phyloP scores from a whole-genome alignment of 352 stramenopile genomes.

The Pythium monospermum region DNA sequence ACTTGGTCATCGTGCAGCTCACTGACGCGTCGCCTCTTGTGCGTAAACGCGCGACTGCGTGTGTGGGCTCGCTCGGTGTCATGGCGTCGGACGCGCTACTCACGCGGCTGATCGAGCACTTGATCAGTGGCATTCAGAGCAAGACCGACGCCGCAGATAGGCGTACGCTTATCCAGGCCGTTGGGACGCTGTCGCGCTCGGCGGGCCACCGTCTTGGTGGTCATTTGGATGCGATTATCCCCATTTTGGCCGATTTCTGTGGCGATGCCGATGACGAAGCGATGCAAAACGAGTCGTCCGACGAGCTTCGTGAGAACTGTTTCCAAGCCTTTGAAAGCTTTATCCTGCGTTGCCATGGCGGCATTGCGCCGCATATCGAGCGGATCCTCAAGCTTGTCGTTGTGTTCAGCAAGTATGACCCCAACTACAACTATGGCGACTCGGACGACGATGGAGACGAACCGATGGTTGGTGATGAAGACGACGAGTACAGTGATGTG shows the following conservation, averaged over 20 bases:
- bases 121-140: conserved; percentile 89
- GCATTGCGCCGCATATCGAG: conserved; percentile 94
- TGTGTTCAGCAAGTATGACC: conserved; percentile 96
- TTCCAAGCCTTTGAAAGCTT: conserved; percentile 98
- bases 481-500: conserved; percentile 75
- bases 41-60: conserved; percentile 94
- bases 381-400: conserved; percentile 88
- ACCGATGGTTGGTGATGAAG: conserved; percentile 81
- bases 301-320: conserved; percentile 97
- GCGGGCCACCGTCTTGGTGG: conserved; percentile 94
- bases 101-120: conserved; percentile 88
- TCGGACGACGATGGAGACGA: conserved; percentile 88
- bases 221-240: conserved; percentile 95
- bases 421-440: conserved; percentile 98
- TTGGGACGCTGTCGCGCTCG: conserved; percentile 95
- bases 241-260: conserved; percentile 95
- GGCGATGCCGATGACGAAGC: conserved; percentile 89
- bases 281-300: conserved; percentile 91
- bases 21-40: conserved; percentile 83
- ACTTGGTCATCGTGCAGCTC: conserved; percentile 81
- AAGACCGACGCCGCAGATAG: conserved; percentile 69
- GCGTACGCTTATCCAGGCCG: conserved; percentile 94
- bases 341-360: conserved; percentile 92
- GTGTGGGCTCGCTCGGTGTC: conserved; percentile 92
- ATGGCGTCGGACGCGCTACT: conserved; percentile 95